phyloP scores from a whole-genome alignment of 176 grass and related monocot genomes.

The Triticum urartu region DNA sequence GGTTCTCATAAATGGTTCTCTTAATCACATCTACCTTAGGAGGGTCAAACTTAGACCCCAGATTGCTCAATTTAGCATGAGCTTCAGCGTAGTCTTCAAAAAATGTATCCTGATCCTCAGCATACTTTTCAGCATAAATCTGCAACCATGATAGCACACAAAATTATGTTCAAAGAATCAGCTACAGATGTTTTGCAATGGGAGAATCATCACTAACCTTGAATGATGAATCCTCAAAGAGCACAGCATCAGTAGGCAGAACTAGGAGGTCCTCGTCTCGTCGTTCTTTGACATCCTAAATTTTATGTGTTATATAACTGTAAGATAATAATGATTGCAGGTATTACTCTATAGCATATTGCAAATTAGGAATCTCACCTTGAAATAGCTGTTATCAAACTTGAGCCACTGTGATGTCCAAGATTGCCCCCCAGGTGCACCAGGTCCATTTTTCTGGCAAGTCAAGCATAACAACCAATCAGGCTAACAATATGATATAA shows the following conservation, averaged over 20 bases:
- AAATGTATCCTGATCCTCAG: constrained; percentile 72
- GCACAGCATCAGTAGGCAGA: constrained; percentile 83
- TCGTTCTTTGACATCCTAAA: constrained; percentile 71
- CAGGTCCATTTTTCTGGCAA: constrained; percentile 88
- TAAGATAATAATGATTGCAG: constrained; percentile 3
- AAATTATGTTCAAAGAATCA: neutral
- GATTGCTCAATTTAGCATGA: constrained; percentile 97
- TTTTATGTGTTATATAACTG: neutral
- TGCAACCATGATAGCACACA: constrained; percentile 22
- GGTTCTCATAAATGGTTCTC: neutral
- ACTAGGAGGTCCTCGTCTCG: constrained; percentile 75
- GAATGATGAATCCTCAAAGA: constrained; percentile 91
- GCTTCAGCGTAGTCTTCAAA: constrained; percentile 89
- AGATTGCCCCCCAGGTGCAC: constrained; percentile 87
- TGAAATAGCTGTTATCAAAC: constrained; percentile 97
- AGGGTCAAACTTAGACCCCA: constrained; percentile 82
- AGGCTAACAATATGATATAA: neutral
- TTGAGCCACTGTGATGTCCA: constrained; percentile 95
- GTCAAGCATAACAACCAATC: constrained; percentile 2
- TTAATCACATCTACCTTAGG: constrained; percentile 50
- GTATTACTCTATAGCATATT: constrained; percentile 1
- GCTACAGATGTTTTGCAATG: neutral
- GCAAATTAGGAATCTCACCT: constrained; percentile 37
- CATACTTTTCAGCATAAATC: constrained; percentile 88
- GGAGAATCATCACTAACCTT: constrained; percentile 50